Percentiles rank a stretch among this genome's conserved stretches.
These are phyloP conservation scores for Elaeis guineensis DNA, from an alignment of 176 grass and related monocot genomes.

Conservation along the genomic window DNA sequence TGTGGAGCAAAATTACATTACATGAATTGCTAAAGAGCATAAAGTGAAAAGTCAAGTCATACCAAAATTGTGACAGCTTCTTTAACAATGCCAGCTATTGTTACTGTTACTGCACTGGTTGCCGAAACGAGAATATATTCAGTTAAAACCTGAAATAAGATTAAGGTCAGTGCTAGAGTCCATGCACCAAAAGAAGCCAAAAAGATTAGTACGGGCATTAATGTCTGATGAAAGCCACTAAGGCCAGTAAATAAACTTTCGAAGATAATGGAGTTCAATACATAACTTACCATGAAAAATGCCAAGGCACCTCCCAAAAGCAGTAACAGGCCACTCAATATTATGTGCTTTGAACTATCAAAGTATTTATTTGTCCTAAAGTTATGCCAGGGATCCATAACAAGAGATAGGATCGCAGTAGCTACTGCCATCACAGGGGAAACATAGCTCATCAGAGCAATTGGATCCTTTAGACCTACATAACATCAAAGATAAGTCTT, in stretches of 20 bases:
- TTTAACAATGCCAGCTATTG: conserved; percentile 83
- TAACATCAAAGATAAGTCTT: conserved; percentile 7
- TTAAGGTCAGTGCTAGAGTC: conserved; percentile 1
- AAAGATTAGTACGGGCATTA: no score
- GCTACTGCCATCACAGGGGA: conserved; percentile 87
- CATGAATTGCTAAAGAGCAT: conserved; percentile 1
- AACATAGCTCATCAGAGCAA: conserved; percentile 90
- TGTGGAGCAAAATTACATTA: no score
- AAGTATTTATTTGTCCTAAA: conserved; percentile 72
- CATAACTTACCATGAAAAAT: conserved; percentile 76
- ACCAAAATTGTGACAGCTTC: conserved; percentile 96
- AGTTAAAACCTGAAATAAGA: conserved; percentile 71
- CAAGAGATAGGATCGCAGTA: conserved; percentile 76
- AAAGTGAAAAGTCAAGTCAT: conserved; percentile 15
- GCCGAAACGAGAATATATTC: conserved; percentile 94
- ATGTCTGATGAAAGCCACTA: no score
- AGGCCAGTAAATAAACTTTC: background rate
- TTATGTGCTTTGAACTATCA: conserved; percentile 63
- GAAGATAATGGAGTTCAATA: background rate
- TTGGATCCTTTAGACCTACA: conserved; percentile 77
- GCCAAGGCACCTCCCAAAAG: conserved; percentile 67
- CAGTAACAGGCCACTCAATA: conserved; percentile 67
- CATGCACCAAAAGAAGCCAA: no score
- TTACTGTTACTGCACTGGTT: conserved; percentile 95
- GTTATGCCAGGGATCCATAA: conserved; percentile 77